Evolutionary conservation across 495 filamentous ascomycete genomes (phyloP), one percentile per base, ranked within the genome.

Genomic region (Rusavskia elegans): DNA sequence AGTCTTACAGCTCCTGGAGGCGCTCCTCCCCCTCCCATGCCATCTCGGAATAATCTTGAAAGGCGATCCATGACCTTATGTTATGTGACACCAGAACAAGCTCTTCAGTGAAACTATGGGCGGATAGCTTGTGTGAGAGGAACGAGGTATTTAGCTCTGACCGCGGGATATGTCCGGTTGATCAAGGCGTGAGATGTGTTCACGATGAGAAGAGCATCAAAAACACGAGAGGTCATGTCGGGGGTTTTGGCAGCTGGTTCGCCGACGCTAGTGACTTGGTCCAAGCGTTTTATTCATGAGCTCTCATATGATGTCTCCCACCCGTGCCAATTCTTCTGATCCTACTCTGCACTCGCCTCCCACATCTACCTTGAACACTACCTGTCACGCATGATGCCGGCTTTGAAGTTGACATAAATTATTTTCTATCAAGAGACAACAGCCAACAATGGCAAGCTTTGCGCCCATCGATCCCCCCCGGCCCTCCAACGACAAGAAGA

Each of bases 11-110:
- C 76, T 71, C 83, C 84, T 32, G 85, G 83, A 53, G 80, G 77
- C 58, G 75, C 72, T 53, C 78, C 78, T 25, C 73, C 75, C 61
- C 85, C 80, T 51, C 80, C 80, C 80, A 93, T 85, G 67, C 81
- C 80, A 60, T 84, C 78, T 60, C 82, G 76, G 53, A 95, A 75
- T 80, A 95, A 82, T 60, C 83, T 75, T 63, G 82, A 83, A 62
- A 94, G 80, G 60, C 89, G 84, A 64, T 95, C 87, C 89, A 95
- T 95, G 44, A 11, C 23, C 20, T 17, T 46, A 11, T 1, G 19
- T 8, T 23, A 11, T 13, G 21, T 16, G 6, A n/a, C 17, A 19
- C 7, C 19, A 11, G 39, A 2, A 9, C 14, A 5, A 42, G 39
- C 39, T 35, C 9, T 10, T 13, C 1, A 19, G 3, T 9, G 3